A percentile compares a stretch with the other conserved stretches of the same genome.
Conservation (phyloP, 1,284 basidiomycete genomes). For the Pyrrhoderma noxium region DNA sequence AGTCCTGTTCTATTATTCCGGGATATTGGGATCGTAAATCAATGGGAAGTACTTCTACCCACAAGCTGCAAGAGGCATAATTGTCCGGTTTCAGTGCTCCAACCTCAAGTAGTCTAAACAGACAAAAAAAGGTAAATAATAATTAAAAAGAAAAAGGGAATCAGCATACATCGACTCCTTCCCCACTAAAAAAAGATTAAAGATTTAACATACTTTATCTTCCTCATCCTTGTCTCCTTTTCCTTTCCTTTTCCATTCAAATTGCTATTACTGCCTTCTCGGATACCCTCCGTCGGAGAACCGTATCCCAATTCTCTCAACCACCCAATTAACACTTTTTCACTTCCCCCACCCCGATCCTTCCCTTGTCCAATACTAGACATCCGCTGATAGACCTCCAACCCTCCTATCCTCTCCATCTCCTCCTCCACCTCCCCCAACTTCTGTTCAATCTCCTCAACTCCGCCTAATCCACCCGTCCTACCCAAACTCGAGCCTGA, state of each 20-base stretch:
- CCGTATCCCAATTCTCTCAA: slow-evolving; percentile 42
- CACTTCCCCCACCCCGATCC: slow-evolving; percentile 80
- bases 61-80: slow-evolving; percentile 53
- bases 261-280: slow-evolving; percentile 21
- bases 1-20: slow-evolving; percentile 73
- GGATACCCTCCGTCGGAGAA: slow-evolving; percentile 22
- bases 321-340: slow-evolving; percentile 72
- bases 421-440: slow-evolving; percentile 49
- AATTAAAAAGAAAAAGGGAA: neutral
- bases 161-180: neutral
- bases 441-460: slow-evolving; percentile 25
- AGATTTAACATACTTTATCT: slow-evolving; percentile 34
- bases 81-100: slow-evolving; percentile 82
- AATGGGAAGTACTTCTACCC: slow-evolving; percentile 71
- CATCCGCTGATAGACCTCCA: slow-evolving; percentile 75
- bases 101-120: slow-evolving; percentile 69
- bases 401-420: slow-evolving; percentile 63
- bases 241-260: slow-evolving; percentile 20
- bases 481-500: slow-evolving; percentile 3
- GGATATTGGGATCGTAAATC: slow-evolving; percentile 80
- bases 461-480: neutral
- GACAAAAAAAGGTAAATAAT: neutral
- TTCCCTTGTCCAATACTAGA: slow-evolving; percentile 71
- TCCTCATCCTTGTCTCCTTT: slow-evolving; percentile 18
- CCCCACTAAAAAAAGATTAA: neutral